A percentile compares a stretch with the other conserved stretches of the same genome.
Evolutionary conservation across 352 stramenopile genomes (phyloP).

Genomic region (Phytophthora sansomeana): DNA sequence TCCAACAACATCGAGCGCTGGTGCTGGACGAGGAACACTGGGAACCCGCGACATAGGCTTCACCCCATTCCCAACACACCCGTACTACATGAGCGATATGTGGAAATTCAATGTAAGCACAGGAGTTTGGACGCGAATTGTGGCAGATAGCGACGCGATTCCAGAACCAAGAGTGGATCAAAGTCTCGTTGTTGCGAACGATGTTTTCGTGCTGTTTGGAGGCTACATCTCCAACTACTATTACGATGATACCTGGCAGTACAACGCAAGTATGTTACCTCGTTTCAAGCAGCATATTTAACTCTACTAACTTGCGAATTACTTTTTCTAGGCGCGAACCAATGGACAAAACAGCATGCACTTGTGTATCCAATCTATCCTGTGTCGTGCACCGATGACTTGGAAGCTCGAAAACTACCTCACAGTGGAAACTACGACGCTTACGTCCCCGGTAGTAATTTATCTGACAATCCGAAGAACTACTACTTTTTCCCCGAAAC

Average conservation of each 20-base stretch:
- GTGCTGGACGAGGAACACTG: conserved; percentile 74
- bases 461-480: conserved; percentile 49
- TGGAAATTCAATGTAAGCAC: conserved; percentile 94
- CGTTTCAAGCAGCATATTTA: too few relatives aligned
- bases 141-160: conserved; percentile 27
- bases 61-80: conserved; percentile 91
- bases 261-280: conserved; percentile 86
- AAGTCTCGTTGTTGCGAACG: conserved; percentile 72
- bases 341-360: conserved; percentile 90
- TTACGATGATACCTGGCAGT: conserved; percentile 97
- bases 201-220: conserved; percentile 93
- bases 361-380: conserved; percentile 94
- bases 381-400: conserved; percentile 91
- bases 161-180: conserved; percentile 86
- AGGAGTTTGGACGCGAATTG: conserved; percentile 83
- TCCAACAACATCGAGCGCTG: conserved; percentile 86
- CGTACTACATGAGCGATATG: conserved; percentile 95
- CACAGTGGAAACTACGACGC: conserved; percentile 80
- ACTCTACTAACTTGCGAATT: background rate
- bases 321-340: conserved; percentile 54
- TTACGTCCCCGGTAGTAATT: conserved; percentile 43
- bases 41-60: conserved; percentile 61
- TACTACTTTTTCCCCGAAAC: conserved; percentile 79
- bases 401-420: conserved; percentile 58
- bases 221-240: conserved; percentile 95